phyloP scores from a whole-genome alignment of 2,329 filamentous ascomycete species.

The Diplocarpon rosae region DNA sequence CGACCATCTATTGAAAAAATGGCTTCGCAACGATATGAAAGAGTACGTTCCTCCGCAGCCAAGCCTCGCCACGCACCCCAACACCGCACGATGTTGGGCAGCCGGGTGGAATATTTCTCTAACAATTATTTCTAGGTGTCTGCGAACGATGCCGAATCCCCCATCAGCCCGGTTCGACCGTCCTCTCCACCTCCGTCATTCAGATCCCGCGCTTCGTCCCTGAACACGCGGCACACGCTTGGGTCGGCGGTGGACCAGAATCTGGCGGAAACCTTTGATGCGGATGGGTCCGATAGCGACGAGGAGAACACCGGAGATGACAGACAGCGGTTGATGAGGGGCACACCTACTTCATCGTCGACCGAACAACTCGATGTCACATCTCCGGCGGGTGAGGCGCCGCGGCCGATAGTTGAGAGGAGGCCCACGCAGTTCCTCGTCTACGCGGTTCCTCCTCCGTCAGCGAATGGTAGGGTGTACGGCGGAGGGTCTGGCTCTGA shows the following conservation, averaged over 20 bases:
- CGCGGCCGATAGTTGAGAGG: constrained; percentile 19
- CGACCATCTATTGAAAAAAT: constrained; percentile 14
- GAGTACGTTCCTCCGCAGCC: constrained; percentile 36
- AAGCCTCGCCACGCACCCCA: too few species aligned
- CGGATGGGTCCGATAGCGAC: constrained; percentile 62
- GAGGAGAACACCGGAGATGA: constrained; percentile 68
- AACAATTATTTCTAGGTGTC: constrained; percentile 37
- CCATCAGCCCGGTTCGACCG: constrained; percentile 26
- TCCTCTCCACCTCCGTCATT: constrained; percentile 70
- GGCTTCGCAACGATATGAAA: constrained; percentile 38
- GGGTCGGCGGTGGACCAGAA: constrained; percentile 51
- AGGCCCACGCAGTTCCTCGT: constrained; percentile 21
- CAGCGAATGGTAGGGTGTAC: constrained; percentile 39
- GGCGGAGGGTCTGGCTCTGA: constrained; percentile 73
- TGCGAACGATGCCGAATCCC: constrained; percentile 43
- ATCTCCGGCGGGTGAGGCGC: constrained; percentile 8
- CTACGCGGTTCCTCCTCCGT: constrained; percentile 18
- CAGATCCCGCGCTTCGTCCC: constrained; percentile 70
- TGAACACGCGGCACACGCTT: constrained; percentile 35
- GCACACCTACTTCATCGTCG: constrained; percentile 31
- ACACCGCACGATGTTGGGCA: background rate
- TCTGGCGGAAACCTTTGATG: constrained; percentile 88
- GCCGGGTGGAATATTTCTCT: constrained; percentile 9
- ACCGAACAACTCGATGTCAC: constrained; percentile 22
- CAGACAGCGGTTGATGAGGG: constrained; percentile 74